Base-by-base conservation (phyloP, 345 rosid genomes). In the Luvunga scandens region DNA sequence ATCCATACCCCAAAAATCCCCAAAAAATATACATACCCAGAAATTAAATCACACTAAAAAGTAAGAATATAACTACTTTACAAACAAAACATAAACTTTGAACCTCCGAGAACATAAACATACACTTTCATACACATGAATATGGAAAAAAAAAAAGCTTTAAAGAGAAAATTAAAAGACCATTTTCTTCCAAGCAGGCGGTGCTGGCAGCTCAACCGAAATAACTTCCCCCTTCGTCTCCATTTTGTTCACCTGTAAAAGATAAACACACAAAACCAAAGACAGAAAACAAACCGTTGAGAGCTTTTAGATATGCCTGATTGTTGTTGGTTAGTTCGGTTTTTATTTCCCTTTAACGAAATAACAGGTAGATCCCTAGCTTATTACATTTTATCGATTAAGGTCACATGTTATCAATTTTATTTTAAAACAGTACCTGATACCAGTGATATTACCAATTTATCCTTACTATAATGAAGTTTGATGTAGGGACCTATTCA, bases 171-270 rank as follows among this genome's bases (percentile, higher is more conserved):
- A 60, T 72, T 16, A 30, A 81, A 72, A 72, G 67, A 92, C 97
- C 97, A 92, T 42, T 84, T 92, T 92, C 83, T 89, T 92, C 95
- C 95, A 92, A 75, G 93, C 79, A 85, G 92, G 81, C 80, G 93
- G 97, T 71, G 93, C 92, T 16, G 95, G 89, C 25, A 92, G 91
- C 90, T 90, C 93, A 78, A 92, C 87, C 79, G 89, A 84, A 68
- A 88, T 72, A 81, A 76, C 84, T 78, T 90, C 92, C 78, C 87
- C 90, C 62, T 80, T 86, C 50, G 80, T 79, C 72, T 82, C 90
- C 91, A 88, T 87, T 48, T 65, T 65, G 9, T 79, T 79, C 77
- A 71, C 82, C 84, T 81, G 84, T 8, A 34, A 66, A 77, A 31
- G 22, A 24, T 66, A 73, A 61, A 45, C 50, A 45, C 50, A 50